Conservation (phyloP, 2,329 filamentous ascomycete species). For the Hirsutella minnesotensis region DNA sequence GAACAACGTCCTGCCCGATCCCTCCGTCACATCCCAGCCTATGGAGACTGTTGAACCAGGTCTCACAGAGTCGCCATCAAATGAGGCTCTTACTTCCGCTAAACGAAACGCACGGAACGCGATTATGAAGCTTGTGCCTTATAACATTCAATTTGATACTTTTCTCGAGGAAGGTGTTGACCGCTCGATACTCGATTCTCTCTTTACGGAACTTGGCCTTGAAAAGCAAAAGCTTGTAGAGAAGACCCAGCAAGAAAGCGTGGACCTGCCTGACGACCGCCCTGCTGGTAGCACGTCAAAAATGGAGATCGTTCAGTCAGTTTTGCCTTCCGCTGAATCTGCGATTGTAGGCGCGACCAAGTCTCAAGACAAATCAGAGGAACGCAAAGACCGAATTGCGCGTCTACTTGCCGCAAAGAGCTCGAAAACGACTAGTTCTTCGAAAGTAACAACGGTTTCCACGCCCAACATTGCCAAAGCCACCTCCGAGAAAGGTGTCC, state of each 20-base stretch:
- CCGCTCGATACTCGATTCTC: conserved; percentile 42
- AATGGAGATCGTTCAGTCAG: no score
- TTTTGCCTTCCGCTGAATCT: no score
- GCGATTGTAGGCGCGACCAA: not conserved
- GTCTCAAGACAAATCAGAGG: conserved; percentile 33
- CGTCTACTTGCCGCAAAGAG: conserved; percentile 63
- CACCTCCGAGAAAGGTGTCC: conserved; percentile 5
- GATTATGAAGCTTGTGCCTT: conserved; percentile 49
- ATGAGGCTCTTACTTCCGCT: conserved; percentile 21
- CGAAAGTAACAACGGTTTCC: conserved; percentile 6
- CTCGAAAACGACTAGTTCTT: conserved; percentile 30
- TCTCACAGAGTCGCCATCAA: no score
- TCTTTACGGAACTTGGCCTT: conserved; percentile 61
- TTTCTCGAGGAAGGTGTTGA: conserved; percentile 66
- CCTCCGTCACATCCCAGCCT: no score
- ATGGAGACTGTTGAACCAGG: no score
- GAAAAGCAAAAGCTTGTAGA: conserved; percentile 18
- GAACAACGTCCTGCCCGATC: no score
- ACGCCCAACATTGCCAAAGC: conserved; percentile 3
- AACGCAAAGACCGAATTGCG: conserved; percentile 67
- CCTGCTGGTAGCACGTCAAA: not conserved
- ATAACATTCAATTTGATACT: conserved; percentile 63
- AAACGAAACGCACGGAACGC: conserved; percentile 53
- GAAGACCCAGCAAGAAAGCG: not conserved
- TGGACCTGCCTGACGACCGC: not conserved